Evolutionary conservation across 176 grass and related monocot genomes (phyloP).

Genomic region (Phoenix dactylifera): DNA sequence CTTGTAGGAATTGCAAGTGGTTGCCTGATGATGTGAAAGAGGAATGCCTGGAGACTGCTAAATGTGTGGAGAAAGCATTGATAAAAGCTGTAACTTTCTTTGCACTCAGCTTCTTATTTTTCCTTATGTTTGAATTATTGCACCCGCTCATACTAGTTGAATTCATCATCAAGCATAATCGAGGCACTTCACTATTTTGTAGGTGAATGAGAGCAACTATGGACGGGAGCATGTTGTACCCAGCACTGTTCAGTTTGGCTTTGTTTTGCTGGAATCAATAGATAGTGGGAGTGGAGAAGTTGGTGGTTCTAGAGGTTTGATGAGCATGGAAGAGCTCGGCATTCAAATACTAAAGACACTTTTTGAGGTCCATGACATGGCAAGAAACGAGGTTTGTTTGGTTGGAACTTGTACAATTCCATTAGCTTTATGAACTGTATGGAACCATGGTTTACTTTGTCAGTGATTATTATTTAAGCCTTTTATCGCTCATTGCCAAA

Average conservation of each 20-base stretch:
- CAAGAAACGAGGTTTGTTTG: slow-evolving; percentile 43
- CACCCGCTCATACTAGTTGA: too few species aligned
- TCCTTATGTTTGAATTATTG: too few species aligned
- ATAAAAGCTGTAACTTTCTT: slow-evolving; percentile 59
- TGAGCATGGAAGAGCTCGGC: slow-evolving; percentile 49
- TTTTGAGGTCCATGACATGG: slow-evolving; percentile 72
- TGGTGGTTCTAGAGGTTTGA: slow-evolving; percentile 23
- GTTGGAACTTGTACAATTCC: slow-evolving; percentile 7
- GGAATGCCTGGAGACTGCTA: slow-evolving; percentile 37
- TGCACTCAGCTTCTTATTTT: too few species aligned
- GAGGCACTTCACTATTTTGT: slow-evolving; percentile 19
- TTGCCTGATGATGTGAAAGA: slow-evolving; percentile 51
- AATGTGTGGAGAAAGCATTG: slow-evolving; percentile 48
- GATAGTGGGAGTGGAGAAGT: slow-evolving; percentile 29
- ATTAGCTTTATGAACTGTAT: too few species aligned
- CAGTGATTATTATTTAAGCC: too few species aligned
- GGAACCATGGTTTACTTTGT: too few species aligned
- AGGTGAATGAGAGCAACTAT: slow-evolving; percentile 56
- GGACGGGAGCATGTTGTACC: slow-evolving; percentile 71
- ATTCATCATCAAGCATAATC: too few species aligned
- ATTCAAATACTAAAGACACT: slow-evolving; percentile 61
- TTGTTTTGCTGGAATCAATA: slow-evolving; percentile 54
- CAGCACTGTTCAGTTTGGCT: slow-evolving; percentile 66
- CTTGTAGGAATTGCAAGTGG: slow-evolving; percentile 70
- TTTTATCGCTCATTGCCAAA: too few species aligned